Conservation (phyloP, 441 rosid species). For the Erodium trifolium region DNA sequence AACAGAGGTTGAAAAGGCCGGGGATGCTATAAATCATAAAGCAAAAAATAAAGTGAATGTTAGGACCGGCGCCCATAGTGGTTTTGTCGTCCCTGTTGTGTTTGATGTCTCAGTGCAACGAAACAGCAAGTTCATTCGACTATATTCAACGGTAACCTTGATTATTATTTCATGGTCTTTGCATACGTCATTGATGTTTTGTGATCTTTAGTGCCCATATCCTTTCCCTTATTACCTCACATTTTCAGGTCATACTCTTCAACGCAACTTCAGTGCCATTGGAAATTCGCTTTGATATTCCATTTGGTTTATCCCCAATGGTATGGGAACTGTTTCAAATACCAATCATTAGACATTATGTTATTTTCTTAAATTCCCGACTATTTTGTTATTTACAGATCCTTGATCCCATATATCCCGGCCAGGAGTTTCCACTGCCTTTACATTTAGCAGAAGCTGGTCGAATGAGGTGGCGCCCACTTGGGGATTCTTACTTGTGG, state of each 20-base stretch:
- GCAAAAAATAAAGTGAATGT: constrained; percentile 32
- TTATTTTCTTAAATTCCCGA: constrained; percentile 11
- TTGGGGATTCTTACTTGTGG: constrained; percentile 77
- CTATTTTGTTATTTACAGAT: constrained; percentile 41
- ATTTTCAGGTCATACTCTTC: constrained; percentile 63
- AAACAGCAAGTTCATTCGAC: constrained; percentile 73
- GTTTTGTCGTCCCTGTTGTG: constrained; percentile 80
- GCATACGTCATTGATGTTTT: constrained; percentile 10
- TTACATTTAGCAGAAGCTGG: constrained; percentile 91
- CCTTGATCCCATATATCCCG: constrained; percentile 85
- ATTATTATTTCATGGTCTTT: constrained; percentile 3
- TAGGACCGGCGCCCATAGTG: constrained; percentile 30
- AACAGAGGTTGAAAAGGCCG: constrained; percentile 19
- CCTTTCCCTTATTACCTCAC: constrained; percentile 18
- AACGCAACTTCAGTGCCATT: constrained; percentile 74
- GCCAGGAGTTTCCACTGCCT: constrained; percentile 85
- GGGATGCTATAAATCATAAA: constrained; percentile 27
- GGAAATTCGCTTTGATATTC: constrained; percentile 94
- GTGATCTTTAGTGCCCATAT: constrained; percentile 11
- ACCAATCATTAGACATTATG: constrained; percentile 7
- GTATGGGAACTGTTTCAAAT: constrained; percentile 28
- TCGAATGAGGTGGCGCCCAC: constrained; percentile 89
- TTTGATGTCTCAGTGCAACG: constrained; percentile 84
- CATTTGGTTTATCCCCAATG: constrained; percentile 91
- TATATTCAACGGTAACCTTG: constrained; percentile 69